Evolutionary conservation across 306 rosid species (phyloP).

Genomic region (Dalbergia cochinchinensis): DNA sequence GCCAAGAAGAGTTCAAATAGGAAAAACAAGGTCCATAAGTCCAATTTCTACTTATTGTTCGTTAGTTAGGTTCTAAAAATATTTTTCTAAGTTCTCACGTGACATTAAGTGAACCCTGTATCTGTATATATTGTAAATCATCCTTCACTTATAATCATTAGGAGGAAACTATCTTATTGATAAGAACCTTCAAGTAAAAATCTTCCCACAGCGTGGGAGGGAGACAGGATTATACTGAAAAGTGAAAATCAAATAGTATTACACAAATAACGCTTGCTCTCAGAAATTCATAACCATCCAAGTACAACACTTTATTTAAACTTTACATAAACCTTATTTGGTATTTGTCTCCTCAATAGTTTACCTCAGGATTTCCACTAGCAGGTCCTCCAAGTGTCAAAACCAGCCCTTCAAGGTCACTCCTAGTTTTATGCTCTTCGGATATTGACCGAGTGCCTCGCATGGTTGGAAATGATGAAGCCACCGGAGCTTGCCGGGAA

Average conservation of each 20-base stretch:
- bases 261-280: neutral
- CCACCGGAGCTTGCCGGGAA: neutral
- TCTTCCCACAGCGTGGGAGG: neutral
- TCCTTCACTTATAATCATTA: neutral
- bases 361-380: slow-evolving; percentile 49
- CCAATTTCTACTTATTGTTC: neutral
- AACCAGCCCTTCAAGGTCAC: slow-evolving; percentile 72
- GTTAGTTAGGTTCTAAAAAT: too few species aligned
- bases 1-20: neutral
- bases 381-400: slow-evolving; percentile 83
- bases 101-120: neutral
- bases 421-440: slow-evolving; percentile 58
- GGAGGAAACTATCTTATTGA: slow-evolving; percentile 5
- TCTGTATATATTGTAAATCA: neutral
- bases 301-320: neutral
- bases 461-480: slow-evolving; percentile 52
- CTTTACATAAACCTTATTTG: slow-evolving; percentile 46
- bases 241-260: neutral
- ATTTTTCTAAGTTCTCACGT: too few species aligned
- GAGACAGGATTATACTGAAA: neutral
- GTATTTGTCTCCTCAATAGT: slow-evolving; percentile 12
- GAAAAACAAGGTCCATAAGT: too few species aligned
- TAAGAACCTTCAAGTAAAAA: slow-evolving; percentile 1
- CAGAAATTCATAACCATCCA: neutral
- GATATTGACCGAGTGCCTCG: slow-evolving; percentile 44